A percentile compares a stretch with the other conserved stretches of the same genome.
Evolutionary conservation across 345 rosid species (phyloP).

Genomic region (Acer yangbiense): DNA sequence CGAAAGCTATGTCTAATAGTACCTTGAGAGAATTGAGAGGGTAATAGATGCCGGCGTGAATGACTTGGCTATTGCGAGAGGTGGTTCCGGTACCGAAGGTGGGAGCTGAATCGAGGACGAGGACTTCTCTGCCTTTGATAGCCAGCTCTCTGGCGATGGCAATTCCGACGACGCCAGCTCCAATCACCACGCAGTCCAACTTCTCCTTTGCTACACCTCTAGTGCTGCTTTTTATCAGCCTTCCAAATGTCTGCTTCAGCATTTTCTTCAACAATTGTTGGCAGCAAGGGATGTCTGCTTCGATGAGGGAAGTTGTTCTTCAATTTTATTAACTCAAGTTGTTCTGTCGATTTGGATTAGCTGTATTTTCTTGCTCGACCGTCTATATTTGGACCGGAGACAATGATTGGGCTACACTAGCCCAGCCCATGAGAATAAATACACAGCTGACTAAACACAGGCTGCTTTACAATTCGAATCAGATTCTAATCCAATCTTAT

Average conservation of each 20-base stretch:
- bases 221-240: neutral
- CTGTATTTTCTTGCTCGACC: no score
- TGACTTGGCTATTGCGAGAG: conserved; percentile 88
- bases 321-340: no score
- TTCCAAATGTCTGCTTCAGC: conserved; percentile 17
- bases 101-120: conserved; percentile 78
- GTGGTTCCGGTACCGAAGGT: conserved; percentile 84
- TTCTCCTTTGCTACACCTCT: conserved; percentile 49
- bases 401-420: no score
- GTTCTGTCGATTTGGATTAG: no score
- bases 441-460: no score
- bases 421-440: no score
- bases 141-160: conserved; percentile 77
- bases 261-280: neutral
- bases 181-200: conserved; percentile 81
- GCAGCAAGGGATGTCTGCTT: no score
- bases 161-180: conserved; percentile 89
- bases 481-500: no score
- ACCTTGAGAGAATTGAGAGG: conserved; percentile 78
- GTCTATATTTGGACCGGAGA: no score
- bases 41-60: conserved; percentile 95
- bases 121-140: conserved; percentile 61
- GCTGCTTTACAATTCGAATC: no score
- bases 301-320: no score
- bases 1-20: neutral